Evolutionary conservation across 2,329 filamentous ascomycete species (phyloP).

Genomic region (Cercospora sesami): DNA sequence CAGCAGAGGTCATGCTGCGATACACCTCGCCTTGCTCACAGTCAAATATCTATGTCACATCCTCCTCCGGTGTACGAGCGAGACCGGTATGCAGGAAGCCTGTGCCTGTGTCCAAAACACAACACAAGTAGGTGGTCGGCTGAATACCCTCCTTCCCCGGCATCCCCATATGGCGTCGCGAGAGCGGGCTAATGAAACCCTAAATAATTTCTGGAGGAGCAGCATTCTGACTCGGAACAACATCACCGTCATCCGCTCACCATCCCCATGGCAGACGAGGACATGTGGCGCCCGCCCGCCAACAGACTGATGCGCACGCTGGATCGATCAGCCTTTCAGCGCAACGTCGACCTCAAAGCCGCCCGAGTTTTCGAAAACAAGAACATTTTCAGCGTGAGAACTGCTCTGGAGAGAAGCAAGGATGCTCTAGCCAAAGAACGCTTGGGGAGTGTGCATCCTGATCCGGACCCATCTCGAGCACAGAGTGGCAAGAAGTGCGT

Average conservation of each 20-base stretch:
- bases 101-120: background rate
- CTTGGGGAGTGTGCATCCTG: conserved; percentile 61
- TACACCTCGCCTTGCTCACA: background rate
- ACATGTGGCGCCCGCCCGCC: conserved; percentile 75
- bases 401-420: conserved; percentile 62
- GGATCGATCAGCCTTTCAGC: conserved; percentile 80
- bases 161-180: background rate
- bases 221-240: background rate
- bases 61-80: background rate
- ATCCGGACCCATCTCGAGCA: conserved; percentile 60
- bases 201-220: conserved; percentile 3
- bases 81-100: background rate
- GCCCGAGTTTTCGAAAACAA: conserved; percentile 74
- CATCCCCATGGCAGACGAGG: conserved; percentile 32
- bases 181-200: background rate
- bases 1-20: background rate
- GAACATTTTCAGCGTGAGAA: conserved; percentile 71
- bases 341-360: conserved; percentile 72
- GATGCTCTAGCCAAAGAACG: conserved; percentile 68
- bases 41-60: background rate
- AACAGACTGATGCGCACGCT: conserved; percentile 77
- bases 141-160: background rate
- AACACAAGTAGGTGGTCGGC: background rate
- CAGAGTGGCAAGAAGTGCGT: conserved; percentile 48
- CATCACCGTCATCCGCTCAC: background rate